Evolutionary conservation across 2,329 filamentous ascomycete genomes (phyloP).

Genomic region (Taxawa tesnikishii): DNA sequence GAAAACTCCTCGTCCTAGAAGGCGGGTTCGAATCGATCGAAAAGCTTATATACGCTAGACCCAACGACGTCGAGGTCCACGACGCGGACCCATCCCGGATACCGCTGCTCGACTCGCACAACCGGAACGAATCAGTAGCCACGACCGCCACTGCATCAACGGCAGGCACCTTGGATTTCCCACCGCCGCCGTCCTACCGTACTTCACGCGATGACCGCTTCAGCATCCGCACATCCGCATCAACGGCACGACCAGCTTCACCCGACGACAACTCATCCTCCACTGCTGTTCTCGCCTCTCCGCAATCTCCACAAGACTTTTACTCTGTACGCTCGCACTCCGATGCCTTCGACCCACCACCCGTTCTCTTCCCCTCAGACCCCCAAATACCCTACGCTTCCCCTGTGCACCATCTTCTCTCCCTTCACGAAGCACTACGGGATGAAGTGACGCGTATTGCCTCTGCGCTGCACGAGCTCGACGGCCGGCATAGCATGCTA

Average conservation of each 20-base stretch:
- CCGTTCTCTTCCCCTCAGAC: conserved; percentile 5
- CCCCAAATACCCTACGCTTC: conserved; percentile 27
- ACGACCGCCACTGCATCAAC: background rate
- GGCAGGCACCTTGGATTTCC: conserved; percentile 1
- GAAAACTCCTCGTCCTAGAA: conserved; percentile 33
- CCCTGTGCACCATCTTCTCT: conserved; percentile 45
- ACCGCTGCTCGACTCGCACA: background rate
- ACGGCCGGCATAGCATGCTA: conserved; percentile 49
- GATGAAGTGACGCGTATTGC: conserved; percentile 45
- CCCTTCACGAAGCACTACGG: conserved; percentile 47
- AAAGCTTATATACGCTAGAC: conserved; percentile 24
- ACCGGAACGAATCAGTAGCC: background rate
- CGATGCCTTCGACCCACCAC: conserved; percentile 7
- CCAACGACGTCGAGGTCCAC: background rate
- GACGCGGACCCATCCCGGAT: background rate
- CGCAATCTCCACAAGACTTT: background rate
- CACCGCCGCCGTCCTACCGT: conserved; percentile 16
- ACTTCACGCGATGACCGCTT: too few relatives aligned
- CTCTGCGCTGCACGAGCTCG: conserved; percentile 44
- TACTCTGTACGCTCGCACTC: background rate
- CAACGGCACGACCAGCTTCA: too few relatives aligned
- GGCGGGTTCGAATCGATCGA: conserved; percentile 30
- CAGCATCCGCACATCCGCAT: too few relatives aligned
- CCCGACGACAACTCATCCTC: conserved; percentile 7
- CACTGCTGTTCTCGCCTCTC: conserved; percentile 9